A percentile compares a stretch with the other conserved stretches of the same genome.
Evolutionary conservation across 805 yeast species (phyloP).

Genomic region (Saccharomycopsis javanensis): DNA sequence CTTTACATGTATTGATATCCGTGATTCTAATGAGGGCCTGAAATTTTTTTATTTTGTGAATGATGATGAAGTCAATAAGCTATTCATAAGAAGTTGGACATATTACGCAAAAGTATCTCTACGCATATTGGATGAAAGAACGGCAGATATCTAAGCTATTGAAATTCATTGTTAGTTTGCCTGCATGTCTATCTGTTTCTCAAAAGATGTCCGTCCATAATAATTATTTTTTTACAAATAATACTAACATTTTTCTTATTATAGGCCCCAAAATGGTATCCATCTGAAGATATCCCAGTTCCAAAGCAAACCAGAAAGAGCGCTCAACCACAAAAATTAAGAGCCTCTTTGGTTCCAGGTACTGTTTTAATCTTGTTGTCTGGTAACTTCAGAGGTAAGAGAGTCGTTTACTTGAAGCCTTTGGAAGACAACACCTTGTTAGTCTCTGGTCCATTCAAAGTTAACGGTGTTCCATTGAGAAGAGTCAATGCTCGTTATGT

Average conservation of each 20-base stretch:
- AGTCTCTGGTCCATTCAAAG: constrained; percentile 98
- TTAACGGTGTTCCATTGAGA: constrained; percentile 99
- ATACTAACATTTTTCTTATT: constrained; percentile 9
- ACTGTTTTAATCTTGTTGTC: constrained; percentile 95
- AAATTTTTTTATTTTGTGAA: too few relatives aligned
- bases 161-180: too few relatives aligned
- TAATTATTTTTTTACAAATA: background rate
- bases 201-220: too few relatives aligned
- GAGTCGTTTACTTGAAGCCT: constrained; percentile 95
- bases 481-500: constrained; percentile 98
- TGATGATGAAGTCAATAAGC: too few relatives aligned
- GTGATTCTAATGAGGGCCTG: too few relatives aligned
- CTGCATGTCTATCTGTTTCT: too few relatives aligned
- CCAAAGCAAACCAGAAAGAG: constrained; percentile 87
- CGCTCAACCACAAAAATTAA: constrained; percentile 86
- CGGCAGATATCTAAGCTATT: too few relatives aligned
- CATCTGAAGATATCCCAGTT: constrained; percentile 82
- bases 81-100: too few relatives aligned
- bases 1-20: too few relatives aligned
- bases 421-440: constrained; percentile 96
- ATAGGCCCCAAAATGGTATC: constrained; percentile 92
- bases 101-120: too few relatives aligned
- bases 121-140: too few relatives aligned
- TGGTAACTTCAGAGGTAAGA: constrained; percentile 99
- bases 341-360: constrained; percentile 95